Conservation (phyloP, 768 basidiomycete genomes). For the Mycena floridula region DNA sequence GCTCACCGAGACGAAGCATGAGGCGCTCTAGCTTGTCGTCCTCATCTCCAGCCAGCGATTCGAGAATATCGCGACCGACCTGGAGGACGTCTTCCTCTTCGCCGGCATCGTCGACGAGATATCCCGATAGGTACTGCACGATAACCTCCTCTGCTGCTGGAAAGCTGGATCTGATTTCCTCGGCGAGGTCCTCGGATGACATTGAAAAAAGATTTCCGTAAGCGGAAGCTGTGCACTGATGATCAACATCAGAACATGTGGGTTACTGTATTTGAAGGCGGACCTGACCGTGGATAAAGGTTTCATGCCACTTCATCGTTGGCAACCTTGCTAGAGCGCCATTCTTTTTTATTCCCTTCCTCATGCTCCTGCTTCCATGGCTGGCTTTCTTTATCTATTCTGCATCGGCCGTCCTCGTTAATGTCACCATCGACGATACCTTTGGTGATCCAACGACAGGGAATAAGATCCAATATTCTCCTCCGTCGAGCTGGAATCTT, state of each 20-base stretch:
- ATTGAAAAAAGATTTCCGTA: too few species aligned
- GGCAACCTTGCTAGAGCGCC: not conserved
- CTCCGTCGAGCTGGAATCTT: slow-evolving; percentile 12
- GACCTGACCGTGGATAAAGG: too few species aligned
- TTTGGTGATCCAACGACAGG: slow-evolving; percentile 14
- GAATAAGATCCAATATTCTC: slow-evolving; percentile 12
- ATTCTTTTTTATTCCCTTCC: not conserved
- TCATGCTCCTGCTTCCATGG: not conserved
- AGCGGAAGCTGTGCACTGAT: too few species aligned
- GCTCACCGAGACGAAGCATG: slow-evolving; percentile 55
- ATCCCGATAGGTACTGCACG: slow-evolving; percentile 83
- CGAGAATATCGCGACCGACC: slow-evolving; percentile 65
- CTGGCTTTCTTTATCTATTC: not conserved
- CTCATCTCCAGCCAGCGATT: slow-evolving; percentile 64
- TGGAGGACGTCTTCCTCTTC: slow-evolving; percentile 86
- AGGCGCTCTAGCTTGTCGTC: slow-evolving; percentile 56
- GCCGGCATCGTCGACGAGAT: slow-evolving; percentile 82
- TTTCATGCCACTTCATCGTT: not conserved
- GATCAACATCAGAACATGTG: too few species aligned
- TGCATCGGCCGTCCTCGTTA: slow-evolving; percentile 10
- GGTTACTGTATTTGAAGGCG: too few species aligned
- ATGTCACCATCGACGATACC: slow-evolving; percentile 26
- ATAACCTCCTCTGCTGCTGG: slow-evolving; percentile 82
- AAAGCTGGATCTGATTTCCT: slow-evolving; percentile 64
- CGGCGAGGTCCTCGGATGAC: slow-evolving; percentile 72